Evolutionary conservation across 352 stramenopile genomes (phyloP), one percentile per base, ranked within the genome.

Genomic region (Poterioochromonas sp.): DNA sequence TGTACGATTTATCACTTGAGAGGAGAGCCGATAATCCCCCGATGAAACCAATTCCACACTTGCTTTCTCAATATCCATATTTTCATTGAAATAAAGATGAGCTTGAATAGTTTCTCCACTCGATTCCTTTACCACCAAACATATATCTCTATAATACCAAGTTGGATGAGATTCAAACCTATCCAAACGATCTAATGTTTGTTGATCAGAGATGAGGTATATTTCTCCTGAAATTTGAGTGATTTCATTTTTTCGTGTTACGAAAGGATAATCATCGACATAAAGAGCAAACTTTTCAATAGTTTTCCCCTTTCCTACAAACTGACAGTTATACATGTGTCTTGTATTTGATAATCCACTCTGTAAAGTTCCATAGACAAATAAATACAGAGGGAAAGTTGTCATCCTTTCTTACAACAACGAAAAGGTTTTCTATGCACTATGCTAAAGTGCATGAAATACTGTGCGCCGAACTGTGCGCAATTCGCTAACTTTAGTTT

Each of bases 91-190:
- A 58, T 58, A 58, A 26, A 58, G 47, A 15, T 58, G 15, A 26
- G 47, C 47, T 58, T 58, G 15, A 26, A 58, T 58, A n/a, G n/a
- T n/a, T 58, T 58, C 47, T 58, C 47, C 47, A 58, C 47, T 58
- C 15, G 15, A 15, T 58, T 58, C 47, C 47, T 26, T 26, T 15
- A 58, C 47, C 15, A 58, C 47, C 26, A 26, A 26, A 15, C 15
- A 15, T 26, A 26, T 15, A 26, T 58, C 26, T 58, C 47, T 58
- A 26, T 26, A 26, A 26, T 58, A 58, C 47, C 47, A 58, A 15
- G 47, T 58, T 58, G 47, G 47, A 26, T 58, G 47, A 26, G 15
- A 15, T 26, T 58, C 47, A 15, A 58, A 26, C 15, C 26, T 26
- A 58, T 58, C 47, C 47, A 58, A 58, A 26, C 26, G 15, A 26